phyloP scores from a whole-genome alignment of 257 asterid genomes.

The Jaltomata sinuosa region DNA sequence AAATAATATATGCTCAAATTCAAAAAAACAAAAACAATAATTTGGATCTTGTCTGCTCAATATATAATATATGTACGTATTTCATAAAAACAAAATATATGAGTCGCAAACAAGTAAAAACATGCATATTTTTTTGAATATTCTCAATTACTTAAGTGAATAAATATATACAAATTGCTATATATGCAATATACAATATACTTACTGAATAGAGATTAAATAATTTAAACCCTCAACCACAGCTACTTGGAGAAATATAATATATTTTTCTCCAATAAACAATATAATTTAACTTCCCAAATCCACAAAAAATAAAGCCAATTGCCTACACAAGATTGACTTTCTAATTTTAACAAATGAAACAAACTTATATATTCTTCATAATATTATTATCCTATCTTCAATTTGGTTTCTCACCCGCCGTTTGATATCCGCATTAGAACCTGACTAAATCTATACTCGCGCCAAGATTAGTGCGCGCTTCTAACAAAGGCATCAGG shows the following conservation, averaged over 20 bases:
- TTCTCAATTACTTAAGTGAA: not conserved
- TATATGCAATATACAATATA: not conserved
- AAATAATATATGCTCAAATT: not conserved
- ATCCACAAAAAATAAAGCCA: not conserved
- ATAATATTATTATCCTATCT: not conserved
- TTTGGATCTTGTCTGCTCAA: not conserved
- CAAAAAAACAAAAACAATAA: not conserved
- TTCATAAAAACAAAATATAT: not conserved
- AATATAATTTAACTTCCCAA: not conserved
- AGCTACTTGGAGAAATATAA: not conserved
- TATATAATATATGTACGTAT: not conserved
- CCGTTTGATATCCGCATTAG: accelerated
- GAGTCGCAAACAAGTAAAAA: not conserved
- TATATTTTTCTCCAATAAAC: not conserved
- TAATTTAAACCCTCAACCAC: not conserved
- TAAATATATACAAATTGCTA: not conserved
- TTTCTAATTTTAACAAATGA: not conserved
- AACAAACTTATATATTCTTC: not conserved
- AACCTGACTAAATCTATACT: accelerated
- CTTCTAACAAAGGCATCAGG: accelerated
- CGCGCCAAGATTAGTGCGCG: too few relatives aligned
- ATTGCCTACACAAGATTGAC: not conserved
- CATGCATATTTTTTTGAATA: not conserved
- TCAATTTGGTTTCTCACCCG: not conserved
- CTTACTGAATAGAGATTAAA: not conserved